Evolutionary conservation across 768 basidiomycete species (phyloP), one percentile per base, ranked within the genome.

Genomic region (Lactarius vividus): DNA sequence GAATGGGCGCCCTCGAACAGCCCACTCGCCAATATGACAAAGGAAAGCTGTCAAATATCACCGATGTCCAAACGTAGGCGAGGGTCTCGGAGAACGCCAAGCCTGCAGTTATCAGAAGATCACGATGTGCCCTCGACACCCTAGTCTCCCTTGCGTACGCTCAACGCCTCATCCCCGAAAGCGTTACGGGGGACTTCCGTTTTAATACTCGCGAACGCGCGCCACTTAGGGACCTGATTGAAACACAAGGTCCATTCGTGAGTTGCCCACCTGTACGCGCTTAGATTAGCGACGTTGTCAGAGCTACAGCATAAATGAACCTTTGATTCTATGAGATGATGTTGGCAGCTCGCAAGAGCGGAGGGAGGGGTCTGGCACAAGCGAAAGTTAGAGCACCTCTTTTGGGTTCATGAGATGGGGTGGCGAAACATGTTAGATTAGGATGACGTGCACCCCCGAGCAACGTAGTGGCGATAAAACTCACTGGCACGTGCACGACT

Each of bases 11-110:
- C 79, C 53, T 88, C 89, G 70, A 84, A 91, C 4, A 87, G 84
- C 31, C 93, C 92, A 40, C 92, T 92, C 8, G 91, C 89, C 35
- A 94, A 83, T 3, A 91, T 92, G 37, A 89, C 85, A 28, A 94
- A 80, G 0, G 89, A 82, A 46, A 94, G 70, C 93, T 93, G 37
- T 84, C 86, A 58, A 91, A 85, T 52, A 92, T 90, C 76, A 92
- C 89, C 0, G 88, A 91, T 20, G 86, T 88, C 93, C 92, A 94
- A 26, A 92, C 79, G 78, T 87, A 94, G n/a, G 88, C 88, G 74
- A 94, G 93, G 0, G 87, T 85, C 66, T 85, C 84, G 71, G 84
- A 94, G 75, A 93, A 85, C 61, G 92, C 82, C 15, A 94, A 78
- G 3, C 93, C 92, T 0, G 89, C 83, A 53, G 94, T 91, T 73